phyloP scores from a whole-genome alignment of 176 grass and related monocot genomes.

The Chloris gayana region DNA sequence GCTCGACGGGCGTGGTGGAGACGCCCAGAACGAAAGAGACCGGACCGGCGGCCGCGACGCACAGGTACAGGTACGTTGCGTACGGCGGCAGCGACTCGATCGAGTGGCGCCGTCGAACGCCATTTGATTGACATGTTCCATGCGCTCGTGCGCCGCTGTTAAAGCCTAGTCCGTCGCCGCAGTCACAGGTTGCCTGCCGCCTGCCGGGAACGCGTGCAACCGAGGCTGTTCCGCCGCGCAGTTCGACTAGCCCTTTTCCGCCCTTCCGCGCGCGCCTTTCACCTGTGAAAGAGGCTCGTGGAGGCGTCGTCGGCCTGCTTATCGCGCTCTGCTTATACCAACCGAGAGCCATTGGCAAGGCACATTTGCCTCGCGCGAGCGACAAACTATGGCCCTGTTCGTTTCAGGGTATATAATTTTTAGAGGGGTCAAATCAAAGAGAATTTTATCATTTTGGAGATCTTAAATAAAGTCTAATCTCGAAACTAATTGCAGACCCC shows the following conservation, averaged over 20 bases:
- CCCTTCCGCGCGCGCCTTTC: too few species aligned
- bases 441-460: too few species aligned
- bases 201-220: not conserved
- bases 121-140: too few species aligned
- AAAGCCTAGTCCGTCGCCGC: not conserved
- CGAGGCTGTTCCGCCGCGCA: not conserved
- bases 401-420: too few species aligned
- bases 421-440: too few species aligned
- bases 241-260: not conserved
- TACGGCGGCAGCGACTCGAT: not conserved
- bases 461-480: too few species aligned
- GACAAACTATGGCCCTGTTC: too few species aligned
- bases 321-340: not conserved
- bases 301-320: not conserved
- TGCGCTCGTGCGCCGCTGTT: not conserved
- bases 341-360: not conserved
- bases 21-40: not conserved
- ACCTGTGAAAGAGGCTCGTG: too few species aligned
- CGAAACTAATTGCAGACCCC: too few species aligned
- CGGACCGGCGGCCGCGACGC: not conserved
- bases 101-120: not conserved
- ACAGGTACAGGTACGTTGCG: not conserved
- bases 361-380: too few species aligned
- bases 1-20: not conserved
- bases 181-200: conserved; percentile 15